Conservation (phyloP, 139 green algal species). For the Asterochloris erici region DNA sequence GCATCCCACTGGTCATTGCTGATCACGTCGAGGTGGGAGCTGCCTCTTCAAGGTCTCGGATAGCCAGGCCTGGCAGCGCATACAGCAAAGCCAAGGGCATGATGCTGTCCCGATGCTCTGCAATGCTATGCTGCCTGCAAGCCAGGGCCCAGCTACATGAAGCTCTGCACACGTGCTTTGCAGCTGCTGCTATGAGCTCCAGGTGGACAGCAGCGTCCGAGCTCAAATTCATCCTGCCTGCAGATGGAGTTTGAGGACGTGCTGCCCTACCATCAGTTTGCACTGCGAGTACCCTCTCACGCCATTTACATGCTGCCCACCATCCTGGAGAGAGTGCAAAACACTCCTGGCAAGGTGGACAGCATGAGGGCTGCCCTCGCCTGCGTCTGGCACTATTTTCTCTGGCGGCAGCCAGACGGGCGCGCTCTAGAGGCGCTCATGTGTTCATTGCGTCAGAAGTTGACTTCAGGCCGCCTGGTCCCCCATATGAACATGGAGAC, state of each 20-base stretch:
- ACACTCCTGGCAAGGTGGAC: not conserved
- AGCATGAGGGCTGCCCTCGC: not conserved
- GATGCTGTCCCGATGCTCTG: no score
- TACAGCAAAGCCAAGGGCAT: no score
- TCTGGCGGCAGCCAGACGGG: not conserved
- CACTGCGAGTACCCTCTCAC: not conserved
- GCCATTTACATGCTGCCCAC: not conserved
- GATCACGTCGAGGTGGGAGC: not conserved
- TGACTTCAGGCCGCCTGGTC: not conserved
- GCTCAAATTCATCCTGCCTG: not conserved
- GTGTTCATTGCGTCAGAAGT: slow-evolving; percentile 7
- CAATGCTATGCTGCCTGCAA: no score
- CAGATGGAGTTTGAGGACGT: slow-evolving; percentile 5
- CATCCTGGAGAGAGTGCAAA: not conserved
- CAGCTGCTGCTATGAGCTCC: no score
- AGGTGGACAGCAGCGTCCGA: no score
- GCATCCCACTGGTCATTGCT: not conserved
- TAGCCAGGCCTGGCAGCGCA: no score
- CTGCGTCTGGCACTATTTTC: slow-evolving; percentile 3
- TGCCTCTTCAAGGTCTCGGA: not conserved
- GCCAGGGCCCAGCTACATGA: no score
- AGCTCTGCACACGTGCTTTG: no score
- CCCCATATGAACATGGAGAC: no score
- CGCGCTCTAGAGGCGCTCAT: slow-evolving; percentile 8
- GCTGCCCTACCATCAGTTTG: slow-evolving; percentile 1